Conservation (phyloP, 1,284 basidiomycete species). For the Leccinum pseudoinsigne region DNA sequence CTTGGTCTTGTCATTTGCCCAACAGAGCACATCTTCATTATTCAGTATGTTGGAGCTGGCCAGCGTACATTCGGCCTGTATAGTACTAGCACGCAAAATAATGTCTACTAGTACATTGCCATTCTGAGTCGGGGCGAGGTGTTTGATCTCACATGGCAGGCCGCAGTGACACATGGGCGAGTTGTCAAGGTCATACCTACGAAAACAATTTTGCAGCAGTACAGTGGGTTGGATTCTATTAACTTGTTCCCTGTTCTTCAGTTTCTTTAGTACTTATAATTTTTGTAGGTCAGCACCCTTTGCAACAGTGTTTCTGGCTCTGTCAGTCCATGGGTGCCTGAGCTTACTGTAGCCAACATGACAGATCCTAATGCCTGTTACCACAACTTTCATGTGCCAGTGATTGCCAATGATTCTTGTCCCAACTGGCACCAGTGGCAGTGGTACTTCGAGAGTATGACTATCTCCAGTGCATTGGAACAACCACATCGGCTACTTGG, state of each 20-base stretch:
- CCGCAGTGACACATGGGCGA: conserved; percentile 62
- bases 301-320: conserved; percentile 85
- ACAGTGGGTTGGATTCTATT: conserved; percentile 80
- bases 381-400: conserved; percentile 84
- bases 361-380: conserved; percentile 85
- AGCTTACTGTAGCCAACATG: conserved; percentile 77
- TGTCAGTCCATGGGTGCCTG: conserved; percentile 80
- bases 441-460: conserved; percentile 97
- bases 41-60: conserved; percentile 80
- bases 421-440: conserved; percentile 41
- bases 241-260: conserved; percentile 85
- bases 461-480: conserved; percentile 78
- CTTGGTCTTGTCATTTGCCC: conserved; percentile 93
- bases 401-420: conserved; percentile 82
- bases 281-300: conserved; percentile 79
- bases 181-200: conserved; percentile 75
- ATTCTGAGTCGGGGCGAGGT: conserved; percentile 84
- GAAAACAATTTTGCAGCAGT: conserved; percentile 72
- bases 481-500: conserved; percentile 87
- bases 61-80: conserved; percentile 51
- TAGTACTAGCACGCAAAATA: conserved; percentile 60
- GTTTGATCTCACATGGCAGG: conserved; percentile 66
- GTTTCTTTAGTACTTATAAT: conserved; percentile 5
- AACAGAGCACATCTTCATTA: conserved; percentile 72
- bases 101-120: conserved; percentile 63